These are phyloP conservation scores for Leptodermis oblonga DNA, from an alignment of 257 asterid species.

Conservation along the genomic window DNA sequence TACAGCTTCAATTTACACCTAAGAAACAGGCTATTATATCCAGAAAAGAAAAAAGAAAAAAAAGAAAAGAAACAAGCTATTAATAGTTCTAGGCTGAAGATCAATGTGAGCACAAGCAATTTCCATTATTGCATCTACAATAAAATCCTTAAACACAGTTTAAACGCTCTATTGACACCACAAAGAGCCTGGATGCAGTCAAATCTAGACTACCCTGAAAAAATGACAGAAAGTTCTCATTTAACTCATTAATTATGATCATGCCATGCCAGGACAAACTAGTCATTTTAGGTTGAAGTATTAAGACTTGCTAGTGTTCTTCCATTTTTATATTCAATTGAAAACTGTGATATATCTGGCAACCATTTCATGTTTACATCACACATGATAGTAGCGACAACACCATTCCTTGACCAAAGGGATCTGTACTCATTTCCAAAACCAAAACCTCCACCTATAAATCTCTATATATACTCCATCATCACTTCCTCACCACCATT, in stretches of 20 bases:
- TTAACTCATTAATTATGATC: background rate
- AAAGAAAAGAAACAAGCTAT: too few relatives aligned
- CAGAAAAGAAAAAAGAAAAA: too few relatives aligned
- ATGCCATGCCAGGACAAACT: conserved; percentile 9
- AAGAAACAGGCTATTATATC: too few relatives aligned
- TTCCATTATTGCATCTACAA: too few relatives aligned
- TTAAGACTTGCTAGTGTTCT: conserved; percentile 12
- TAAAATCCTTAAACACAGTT: too few relatives aligned
- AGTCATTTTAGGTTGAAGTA: conserved; percentile 27
- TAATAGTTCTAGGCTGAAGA: too few relatives aligned
- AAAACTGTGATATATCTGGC: conserved; percentile 59
- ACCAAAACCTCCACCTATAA: conserved; percentile 19
- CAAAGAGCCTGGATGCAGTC: background rate
- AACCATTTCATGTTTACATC: conserved; percentile 42
- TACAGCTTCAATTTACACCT: too few relatives aligned
- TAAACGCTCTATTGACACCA: background rate
- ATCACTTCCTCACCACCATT: conserved; percentile 18
- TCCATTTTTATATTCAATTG: conserved; percentile 13
- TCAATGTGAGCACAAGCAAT: too few relatives aligned
- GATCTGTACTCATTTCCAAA: conserved; percentile 16
- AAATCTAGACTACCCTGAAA: background rate
- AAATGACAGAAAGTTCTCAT: background rate
- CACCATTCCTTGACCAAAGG: conserved; percentile 42
- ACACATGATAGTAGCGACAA: conserved; percentile 20
- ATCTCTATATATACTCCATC: conserved; percentile 12